Base-by-base conservation (phyloP, 2,329 filamentous ascomycete species). In the Tolypocladium capitatum region DNA sequence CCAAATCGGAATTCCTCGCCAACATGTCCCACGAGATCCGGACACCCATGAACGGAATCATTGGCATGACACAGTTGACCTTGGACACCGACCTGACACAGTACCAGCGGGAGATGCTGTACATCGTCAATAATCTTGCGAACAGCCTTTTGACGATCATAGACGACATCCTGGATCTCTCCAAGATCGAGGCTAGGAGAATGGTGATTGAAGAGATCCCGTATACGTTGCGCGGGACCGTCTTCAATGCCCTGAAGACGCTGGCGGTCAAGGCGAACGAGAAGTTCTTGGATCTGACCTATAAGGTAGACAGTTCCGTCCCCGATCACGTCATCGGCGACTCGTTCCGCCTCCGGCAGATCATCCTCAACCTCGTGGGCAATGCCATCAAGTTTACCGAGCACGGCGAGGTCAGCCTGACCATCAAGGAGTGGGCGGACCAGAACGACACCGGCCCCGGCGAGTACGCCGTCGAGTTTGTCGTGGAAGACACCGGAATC, bases 331-430 rank as follows among this genome's bases (percentile, higher is more conserved):
- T 97, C 36, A 83, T 96, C 52, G 92, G 92, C 52, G 92, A 98
- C 64, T 94, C 90, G 1, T 97, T 96, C 83, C 84, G 92, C 66
- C 72, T 97, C 48, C 82, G 91, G 53, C 92, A 98, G 68, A 94
- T 98, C 58, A 96, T 97, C 52, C 77, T 97, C 49, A 98, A 98
- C 67, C 73, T 98, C 48, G 91, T 97, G 47, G 92, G 92, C 61
- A 98, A 98, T 60, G 91, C 92, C 48, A 96, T 98, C 74, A 98
- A 98, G 63, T 98, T 98, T 65, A 97, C 92, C 3, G 91, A 97
- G 66, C 84, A 94, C 58, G 92, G 92, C 52, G 89, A 95, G 64
- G 92, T 98, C 58, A 94, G 90, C 64, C 80, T 97, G 46, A 89
- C 85, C n/a, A 96, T 97, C 57, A 81, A 83, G 55, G 74, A 78